Evolutionary conservation across 192 early-diverging fungal genomes (phyloP), one percentile per base, ranked within the genome.

Genomic region (Phycomyces nitens): DNA sequence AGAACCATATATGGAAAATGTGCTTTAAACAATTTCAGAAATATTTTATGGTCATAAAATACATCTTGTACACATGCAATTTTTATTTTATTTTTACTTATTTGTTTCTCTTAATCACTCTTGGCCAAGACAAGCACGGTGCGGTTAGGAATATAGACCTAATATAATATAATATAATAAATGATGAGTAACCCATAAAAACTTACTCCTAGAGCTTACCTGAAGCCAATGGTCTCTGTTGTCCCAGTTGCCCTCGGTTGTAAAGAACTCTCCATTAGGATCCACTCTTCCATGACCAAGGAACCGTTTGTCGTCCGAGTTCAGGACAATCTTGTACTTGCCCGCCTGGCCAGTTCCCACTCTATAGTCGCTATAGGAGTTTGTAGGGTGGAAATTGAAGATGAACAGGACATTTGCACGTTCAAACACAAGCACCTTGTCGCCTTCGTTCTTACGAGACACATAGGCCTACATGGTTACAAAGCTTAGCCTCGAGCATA

Each of bases 371-470:
- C 85, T 72, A 69, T 87, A 97, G 44, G 88, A 91, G 50, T 91
- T 68, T 40, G 88, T 86, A 8, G 92, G 87, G 73, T 97, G 85
- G 78, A 97, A 96, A 72, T 98, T 98, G 84, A 98, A 97, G 50
- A 96, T 82, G 77, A 93, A 98, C 42, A 98, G 66, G 50, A 94
- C 82, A 53, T 85, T 80, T 41, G 87, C 94, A 29, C 93, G 90
- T 76, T 98, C 96, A 83, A 95, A 96, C 7, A 82, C 89, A 69
- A 98, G 80, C 22, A 97, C 78, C 74, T 97, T 98, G 82, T 98
- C 92, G 41, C 83, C 84, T 72, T 97, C 87, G 70, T 98, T 86
- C 76, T 95, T 95, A 56, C 92, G 80, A 38, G 88, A 88, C 21
- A 96, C 88, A 72, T 87, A 97, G 56, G 84, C 85, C 77, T 85